Evolutionary conservation across 1,139 yeast genomes (phyloP).

Genomic region (Saccharomyces hybrid): DNA sequence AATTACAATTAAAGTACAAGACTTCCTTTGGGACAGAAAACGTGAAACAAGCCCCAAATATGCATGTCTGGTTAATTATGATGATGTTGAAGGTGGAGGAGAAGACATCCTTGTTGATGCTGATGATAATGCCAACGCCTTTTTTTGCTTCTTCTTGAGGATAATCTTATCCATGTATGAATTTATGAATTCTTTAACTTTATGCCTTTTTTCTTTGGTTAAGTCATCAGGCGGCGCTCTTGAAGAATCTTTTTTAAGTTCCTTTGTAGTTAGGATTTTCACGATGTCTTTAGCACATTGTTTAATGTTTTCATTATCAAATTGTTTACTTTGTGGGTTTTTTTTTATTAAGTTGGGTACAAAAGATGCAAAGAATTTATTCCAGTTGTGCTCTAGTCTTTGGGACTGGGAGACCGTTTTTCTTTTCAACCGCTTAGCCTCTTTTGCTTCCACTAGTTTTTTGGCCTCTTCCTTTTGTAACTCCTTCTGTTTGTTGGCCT

Average conservation of each 20-base stretch:
- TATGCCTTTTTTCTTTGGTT: conserved; percentile 55
- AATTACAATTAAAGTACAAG: not conserved
- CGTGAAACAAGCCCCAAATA: not conserved
- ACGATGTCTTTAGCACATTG: conserved; percentile 75
- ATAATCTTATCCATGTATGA: conserved; percentile 71
- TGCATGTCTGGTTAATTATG: not conserved
- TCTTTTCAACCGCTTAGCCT: conserved; percentile 16
- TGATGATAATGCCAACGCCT: conserved; percentile 11
- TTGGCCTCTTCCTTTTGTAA: conserved; percentile 24
- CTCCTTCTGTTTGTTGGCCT: conserved; percentile 34
- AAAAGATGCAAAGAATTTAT: conserved; percentile 55
- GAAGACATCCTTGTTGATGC: conserved; percentile 2
- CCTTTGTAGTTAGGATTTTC: conserved; percentile 55
- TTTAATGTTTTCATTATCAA: conserved; percentile 70
- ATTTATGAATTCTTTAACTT: conserved; percentile 57
- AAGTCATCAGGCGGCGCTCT: conserved; percentile 49
- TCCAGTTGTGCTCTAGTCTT: conserved; percentile 45
- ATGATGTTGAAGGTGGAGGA: not conserved
- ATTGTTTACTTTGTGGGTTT: conserved; percentile 43
- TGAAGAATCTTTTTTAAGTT: conserved; percentile 39
- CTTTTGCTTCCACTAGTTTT: conserved; percentile 17
- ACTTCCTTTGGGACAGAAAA: not conserved
- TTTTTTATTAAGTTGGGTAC: conserved; percentile 75
- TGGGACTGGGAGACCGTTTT: conserved; percentile 17
- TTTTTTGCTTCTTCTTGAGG: conserved; percentile 41